phyloP scores from a whole-genome alignment of 2,329 filamentous ascomycete species.

The Cladosporium sp. region DNA sequence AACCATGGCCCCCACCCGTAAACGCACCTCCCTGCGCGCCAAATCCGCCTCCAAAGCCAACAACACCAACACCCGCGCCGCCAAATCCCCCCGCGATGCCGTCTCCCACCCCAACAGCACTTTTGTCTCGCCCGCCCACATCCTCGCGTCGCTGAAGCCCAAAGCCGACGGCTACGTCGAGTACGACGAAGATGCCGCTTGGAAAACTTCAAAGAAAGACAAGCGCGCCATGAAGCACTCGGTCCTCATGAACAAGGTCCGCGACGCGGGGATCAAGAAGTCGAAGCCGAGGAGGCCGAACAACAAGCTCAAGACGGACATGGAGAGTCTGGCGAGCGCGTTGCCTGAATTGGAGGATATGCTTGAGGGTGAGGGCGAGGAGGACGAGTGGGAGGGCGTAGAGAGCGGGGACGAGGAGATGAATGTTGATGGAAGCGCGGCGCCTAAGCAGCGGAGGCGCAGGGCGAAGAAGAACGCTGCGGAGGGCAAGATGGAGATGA shows the following conservation, averaged over 20 bases:
- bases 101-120: conserved; percentile 54
- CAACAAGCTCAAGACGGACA: conserved; percentile 68
- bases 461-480: conserved; percentile 29
- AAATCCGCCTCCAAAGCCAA: conserved; percentile 49
- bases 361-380: conserved; percentile 43
- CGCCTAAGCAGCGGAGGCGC: conserved; percentile 17
- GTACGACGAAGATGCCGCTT: conserved; percentile 54
- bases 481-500: conserved; percentile 68
- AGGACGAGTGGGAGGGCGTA: conserved; percentile 43
- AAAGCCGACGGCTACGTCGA: conserved; percentile 39
- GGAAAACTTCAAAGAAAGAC: conserved; percentile 75
- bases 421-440: conserved; percentile 16
- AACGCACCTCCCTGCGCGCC: conserved; percentile 58
- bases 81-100: conserved; percentile 46
- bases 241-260: conserved; percentile 58
- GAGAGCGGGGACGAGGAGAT: conserved; percentile 32
- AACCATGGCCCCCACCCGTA: conserved; percentile 48
- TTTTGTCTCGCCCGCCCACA: conserved; percentile 35
- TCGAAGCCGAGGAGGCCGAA: conserved; percentile 38
- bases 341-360: conserved; percentile 59
- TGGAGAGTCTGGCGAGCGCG: conserved; percentile 76
- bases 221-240: conserved; percentile 82
- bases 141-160: conserved; percentile 30
- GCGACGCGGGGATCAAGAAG: conserved; percentile 67
- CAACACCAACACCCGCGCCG: not conserved